These are phyloP conservation scores for Petunia axillaris DNA, from an alignment of 257 asterid genomes.

Conservation along the genomic window DNA sequence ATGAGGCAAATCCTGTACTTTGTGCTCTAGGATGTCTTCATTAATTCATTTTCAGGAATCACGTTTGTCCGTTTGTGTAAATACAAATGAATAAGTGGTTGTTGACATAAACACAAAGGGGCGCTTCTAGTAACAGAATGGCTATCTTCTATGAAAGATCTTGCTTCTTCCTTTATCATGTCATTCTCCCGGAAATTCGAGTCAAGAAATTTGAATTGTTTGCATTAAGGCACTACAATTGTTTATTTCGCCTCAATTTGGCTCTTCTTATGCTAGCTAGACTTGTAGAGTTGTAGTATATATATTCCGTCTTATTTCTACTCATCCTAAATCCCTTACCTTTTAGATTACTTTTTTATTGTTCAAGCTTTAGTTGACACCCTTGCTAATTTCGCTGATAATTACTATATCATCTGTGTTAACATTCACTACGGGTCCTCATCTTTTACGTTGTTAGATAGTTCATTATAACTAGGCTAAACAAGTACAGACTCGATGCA, in stretches of 20 bases:
- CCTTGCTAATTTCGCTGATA: neutral
- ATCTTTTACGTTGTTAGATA: neutral
- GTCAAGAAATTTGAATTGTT: neutral
- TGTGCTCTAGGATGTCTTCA: neutral
- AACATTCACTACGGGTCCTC: neutral
- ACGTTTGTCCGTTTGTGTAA: neutral
- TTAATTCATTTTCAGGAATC: neutral
- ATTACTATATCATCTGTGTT: neutral
- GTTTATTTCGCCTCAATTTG: slow-evolving; percentile 24
- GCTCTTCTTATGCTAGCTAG: slow-evolving; percentile 16
- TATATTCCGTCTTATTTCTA: neutral
- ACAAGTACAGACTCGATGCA: neutral
- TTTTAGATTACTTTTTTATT: neutral
- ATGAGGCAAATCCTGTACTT: neutral
- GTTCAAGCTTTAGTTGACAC: neutral
- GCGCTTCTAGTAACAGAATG: neutral
- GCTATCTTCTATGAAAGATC: neutral
- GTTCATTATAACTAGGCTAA: neutral
- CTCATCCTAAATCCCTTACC: neutral
- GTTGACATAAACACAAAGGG: neutral
- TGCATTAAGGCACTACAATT: neutral
- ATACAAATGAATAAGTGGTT: slow-evolving; percentile 7
- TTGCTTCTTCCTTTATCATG: neutral
- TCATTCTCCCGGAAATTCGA: neutral
- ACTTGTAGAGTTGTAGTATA: neutral